phyloP scores from a whole-genome alignment of 2,329 filamentous ascomycete genomes.

The Diaporthe longicolla region DNA sequence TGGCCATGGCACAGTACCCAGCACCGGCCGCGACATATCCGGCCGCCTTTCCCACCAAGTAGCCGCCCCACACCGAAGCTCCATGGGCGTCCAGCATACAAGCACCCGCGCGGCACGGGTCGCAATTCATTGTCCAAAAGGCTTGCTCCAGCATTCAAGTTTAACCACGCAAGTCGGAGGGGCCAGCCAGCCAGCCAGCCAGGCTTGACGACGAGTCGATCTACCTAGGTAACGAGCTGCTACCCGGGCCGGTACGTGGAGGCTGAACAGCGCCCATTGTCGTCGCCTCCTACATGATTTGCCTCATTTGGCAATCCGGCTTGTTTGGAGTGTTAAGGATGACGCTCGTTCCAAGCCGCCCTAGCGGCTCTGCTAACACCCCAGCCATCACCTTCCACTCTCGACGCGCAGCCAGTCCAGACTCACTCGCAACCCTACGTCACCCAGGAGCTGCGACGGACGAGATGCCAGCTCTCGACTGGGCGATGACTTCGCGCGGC shows the following conservation, averaged over 20 bases:
- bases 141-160: neutral
- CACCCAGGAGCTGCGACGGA: neutral
- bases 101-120: constrained; percentile 25
- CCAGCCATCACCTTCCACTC: neutral
- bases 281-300: neutral
- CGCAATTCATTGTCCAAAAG: neutral
- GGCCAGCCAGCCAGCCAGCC: neutral
- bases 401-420: neutral
- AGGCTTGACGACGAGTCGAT: constrained; percentile 10
- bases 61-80: neutral
- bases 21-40: neutral
- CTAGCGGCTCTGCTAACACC: constrained; percentile 32
- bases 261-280: neutral
- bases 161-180: neutral
- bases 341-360: constrained; percentile 23
- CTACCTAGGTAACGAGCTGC: neutral
- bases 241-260: neutral
- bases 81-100: neutral
- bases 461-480: neutral
- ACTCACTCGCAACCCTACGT: neutral
- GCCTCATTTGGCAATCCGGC: constrained; percentile 41
- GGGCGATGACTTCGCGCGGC: neutral
- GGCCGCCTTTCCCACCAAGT: constrained; percentile 6
- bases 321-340: constrained; percentile 7
- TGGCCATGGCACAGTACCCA: neutral